Evolutionary conservation across 2,329 filamentous ascomycete species (phyloP).

Genomic region (Cladobotryum protrusum): DNA sequence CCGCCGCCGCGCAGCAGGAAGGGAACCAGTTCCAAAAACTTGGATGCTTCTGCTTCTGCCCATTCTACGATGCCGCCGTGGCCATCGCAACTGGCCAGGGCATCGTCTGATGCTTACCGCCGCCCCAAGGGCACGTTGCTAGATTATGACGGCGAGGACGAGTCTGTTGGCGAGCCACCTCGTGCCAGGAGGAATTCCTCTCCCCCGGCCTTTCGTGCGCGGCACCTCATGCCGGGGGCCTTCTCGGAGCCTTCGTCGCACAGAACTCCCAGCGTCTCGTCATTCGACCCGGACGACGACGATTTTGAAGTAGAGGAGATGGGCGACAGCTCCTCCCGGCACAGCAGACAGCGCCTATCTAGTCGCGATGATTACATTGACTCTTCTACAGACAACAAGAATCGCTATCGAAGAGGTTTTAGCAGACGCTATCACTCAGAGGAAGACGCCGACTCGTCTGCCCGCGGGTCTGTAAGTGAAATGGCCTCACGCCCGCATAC

Average conservation of each 20-base stretch:
- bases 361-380: slow-evolving; percentile 23
- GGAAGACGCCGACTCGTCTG: slow-evolving; percentile 19
- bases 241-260: slow-evolving; percentile 12
- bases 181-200: slow-evolving; percentile 12
- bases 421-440: slow-evolving; percentile 13
- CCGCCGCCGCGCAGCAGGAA: slow-evolving; percentile 21
- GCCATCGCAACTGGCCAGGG: slow-evolving; percentile 21
- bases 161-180: slow-evolving; percentile 8
- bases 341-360: slow-evolving; percentile 13
- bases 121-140: slow-evolving; percentile 21
- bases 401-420: slow-evolving; percentile 11
- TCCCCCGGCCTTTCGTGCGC: slow-evolving; percentile 7
- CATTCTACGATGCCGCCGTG: slow-evolving; percentile 23
- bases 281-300: slow-evolving; percentile 7
- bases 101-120: slow-evolving; percentile 26
- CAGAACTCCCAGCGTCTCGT: slow-evolving; percentile 8
- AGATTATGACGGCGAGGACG: slow-evolving; percentile 12
- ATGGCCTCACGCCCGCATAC: slow-evolving; percentile 20
- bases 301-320: slow-evolving; percentile 25
- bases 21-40: slow-evolving; percentile 19
- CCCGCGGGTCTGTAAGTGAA: slow-evolving; percentile 19
- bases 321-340: slow-evolving; percentile 14
- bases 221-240: slow-evolving; percentile 9
- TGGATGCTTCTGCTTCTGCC: slow-evolving; percentile 19
- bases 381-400: slow-evolving; percentile 19